These are phyloP conservation scores for Yarrowia keelungensis DNA, from an alignment of 805 yeast genomes.

Conservation along the genomic window DNA sequence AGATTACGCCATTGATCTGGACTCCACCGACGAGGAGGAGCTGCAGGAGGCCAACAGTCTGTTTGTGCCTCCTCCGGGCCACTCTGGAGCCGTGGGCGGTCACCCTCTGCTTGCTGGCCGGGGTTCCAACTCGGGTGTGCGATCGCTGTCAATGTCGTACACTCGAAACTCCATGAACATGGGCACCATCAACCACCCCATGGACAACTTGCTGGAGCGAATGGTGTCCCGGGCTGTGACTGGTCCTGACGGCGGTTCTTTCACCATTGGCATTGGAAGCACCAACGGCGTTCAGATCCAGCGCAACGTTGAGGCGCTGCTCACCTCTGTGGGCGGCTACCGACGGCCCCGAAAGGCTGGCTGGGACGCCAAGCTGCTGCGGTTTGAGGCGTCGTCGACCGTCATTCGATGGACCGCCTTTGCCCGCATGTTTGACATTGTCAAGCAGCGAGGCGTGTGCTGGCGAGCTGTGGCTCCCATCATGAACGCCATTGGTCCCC, in stretches of 20 bases:
- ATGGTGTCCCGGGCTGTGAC: slow-evolving; percentile 25
- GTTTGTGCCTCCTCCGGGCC: slow-evolving; percentile 29
- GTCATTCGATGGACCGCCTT: slow-evolving; percentile 34
- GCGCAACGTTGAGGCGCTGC: slow-evolving; percentile 35
- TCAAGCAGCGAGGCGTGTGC: slow-evolving; percentile 27
- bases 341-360: slow-evolving; percentile 33
- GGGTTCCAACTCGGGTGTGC: not conserved
- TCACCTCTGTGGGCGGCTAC: slow-evolving; percentile 22
- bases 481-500: slow-evolving; percentile 37
- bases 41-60: slow-evolving; percentile 18
- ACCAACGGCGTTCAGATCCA: slow-evolving; percentile 25
- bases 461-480: slow-evolving; percentile 38
- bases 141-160: slow-evolving; percentile 11
- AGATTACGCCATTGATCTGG: slow-evolving; percentile 29
- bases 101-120: slow-evolving; percentile 22
- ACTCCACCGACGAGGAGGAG: slow-evolving; percentile 22
- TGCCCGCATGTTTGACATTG: slow-evolving; percentile 32
- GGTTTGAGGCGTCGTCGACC: slow-evolving; percentile 17
- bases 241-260: slow-evolving; percentile 25
- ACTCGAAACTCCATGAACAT: not conserved
- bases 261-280: slow-evolving; percentile 21
- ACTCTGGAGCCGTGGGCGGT: slow-evolving; percentile 11
- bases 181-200: slow-evolving; percentile 12
- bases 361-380: slow-evolving; percentile 21
- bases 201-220: slow-evolving; percentile 29